A percentile compares a stretch with the other conserved stretches of the same genome.
Evolutionary conservation across 495 filamentous ascomycete genomes (phyloP).

Genomic region (Neurospora intermedia): DNA sequence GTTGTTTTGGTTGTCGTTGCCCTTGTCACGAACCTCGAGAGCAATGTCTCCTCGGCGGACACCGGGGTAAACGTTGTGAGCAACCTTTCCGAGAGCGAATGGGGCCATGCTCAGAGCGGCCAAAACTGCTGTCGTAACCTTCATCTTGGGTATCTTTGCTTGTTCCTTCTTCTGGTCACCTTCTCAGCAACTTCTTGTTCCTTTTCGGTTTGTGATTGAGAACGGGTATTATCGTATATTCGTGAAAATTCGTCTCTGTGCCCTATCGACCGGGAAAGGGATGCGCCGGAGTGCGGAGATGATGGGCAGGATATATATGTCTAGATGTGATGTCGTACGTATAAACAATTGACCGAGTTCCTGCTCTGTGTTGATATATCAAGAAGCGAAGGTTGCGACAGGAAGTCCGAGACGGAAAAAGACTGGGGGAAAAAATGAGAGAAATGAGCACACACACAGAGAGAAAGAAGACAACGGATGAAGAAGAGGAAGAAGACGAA

Average conservation of each 20-base stretch:
- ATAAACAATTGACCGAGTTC: conserved; percentile 36
- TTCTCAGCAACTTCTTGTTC: not conserved
- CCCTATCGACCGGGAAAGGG: not conserved
- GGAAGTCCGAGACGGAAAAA: not conserved
- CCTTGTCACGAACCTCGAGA: not conserved
- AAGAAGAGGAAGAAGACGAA: conserved; percentile 19
- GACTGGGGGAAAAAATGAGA: not conserved
- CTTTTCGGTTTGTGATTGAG: not conserved
- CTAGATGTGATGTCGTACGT: conserved; percentile 11
- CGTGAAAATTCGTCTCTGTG: not conserved
- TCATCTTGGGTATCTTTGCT: conserved; percentile 31
- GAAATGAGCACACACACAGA: not conserved
- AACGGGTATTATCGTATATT: not conserved
- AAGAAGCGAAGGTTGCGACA: not conserved
- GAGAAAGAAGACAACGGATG: conserved; percentile 24
- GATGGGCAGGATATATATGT: conserved; percentile 5
- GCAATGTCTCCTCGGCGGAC: conserved; percentile 12
- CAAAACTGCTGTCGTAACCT: conserved; percentile 37
- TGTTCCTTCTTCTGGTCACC: conserved; percentile 1
- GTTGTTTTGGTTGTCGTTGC: conserved; percentile 1
- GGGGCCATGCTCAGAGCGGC: conserved; percentile 35
- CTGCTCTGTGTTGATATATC: conserved; percentile 31
- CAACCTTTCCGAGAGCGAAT: conserved; percentile 37
- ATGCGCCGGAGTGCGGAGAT: conserved; percentile 8
- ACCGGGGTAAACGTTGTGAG: conserved; percentile 34